A percentile compares a stretch with the other conserved stretches of the same genome.
Evolutionary conservation across 306 rosid species (phyloP).

Genomic region (Leucaena leucocephala): DNA sequence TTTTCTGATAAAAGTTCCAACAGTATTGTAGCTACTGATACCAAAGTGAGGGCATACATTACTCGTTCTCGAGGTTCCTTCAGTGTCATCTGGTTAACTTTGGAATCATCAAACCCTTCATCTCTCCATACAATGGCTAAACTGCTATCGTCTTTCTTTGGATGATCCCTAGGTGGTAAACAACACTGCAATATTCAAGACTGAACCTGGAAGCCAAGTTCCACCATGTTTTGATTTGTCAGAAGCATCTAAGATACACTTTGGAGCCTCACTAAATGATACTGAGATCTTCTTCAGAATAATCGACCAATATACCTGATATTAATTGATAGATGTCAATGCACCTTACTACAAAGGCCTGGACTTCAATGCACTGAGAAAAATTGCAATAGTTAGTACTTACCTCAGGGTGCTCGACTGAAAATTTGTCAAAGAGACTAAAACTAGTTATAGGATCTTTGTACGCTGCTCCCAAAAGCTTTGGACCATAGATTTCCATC

Average conservation of each 20-base stretch:
- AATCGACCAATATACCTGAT: conserved; percentile 82
- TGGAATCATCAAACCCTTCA: conserved; percentile 67
- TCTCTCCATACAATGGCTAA: conserved; percentile 80
- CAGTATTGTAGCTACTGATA: background rate
- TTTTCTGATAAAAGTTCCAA: background rate
- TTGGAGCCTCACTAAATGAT: conserved; percentile 59
- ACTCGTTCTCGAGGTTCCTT: conserved; percentile 75
- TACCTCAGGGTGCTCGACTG: conserved; percentile 70
- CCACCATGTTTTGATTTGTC: conserved; percentile 59
- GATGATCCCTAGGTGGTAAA: conserved; percentile 54
- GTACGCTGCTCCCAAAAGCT: conserved; percentile 64
- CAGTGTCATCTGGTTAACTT: conserved; percentile 56
- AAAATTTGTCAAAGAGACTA: conserved; percentile 58
- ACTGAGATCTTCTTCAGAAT: conserved; percentile 69
- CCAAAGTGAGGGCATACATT: conserved; percentile 55
- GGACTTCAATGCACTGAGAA: background rate
- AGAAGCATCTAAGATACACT: conserved; percentile 59
- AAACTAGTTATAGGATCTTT: conserved; percentile 79
- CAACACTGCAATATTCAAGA: conserved; percentile 81
- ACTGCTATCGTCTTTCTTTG: conserved; percentile 59
- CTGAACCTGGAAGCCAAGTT: conserved; percentile 73
- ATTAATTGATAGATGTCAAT: conserved; percentile 8
- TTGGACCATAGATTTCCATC: conserved; percentile 66
- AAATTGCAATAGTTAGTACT: background rate
- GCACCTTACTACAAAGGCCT: background rate